Evolutionary conservation across 306 rosid species (phyloP), one percentile per base, ranked within the genome.

Genomic region (Prunus padus): DNA sequence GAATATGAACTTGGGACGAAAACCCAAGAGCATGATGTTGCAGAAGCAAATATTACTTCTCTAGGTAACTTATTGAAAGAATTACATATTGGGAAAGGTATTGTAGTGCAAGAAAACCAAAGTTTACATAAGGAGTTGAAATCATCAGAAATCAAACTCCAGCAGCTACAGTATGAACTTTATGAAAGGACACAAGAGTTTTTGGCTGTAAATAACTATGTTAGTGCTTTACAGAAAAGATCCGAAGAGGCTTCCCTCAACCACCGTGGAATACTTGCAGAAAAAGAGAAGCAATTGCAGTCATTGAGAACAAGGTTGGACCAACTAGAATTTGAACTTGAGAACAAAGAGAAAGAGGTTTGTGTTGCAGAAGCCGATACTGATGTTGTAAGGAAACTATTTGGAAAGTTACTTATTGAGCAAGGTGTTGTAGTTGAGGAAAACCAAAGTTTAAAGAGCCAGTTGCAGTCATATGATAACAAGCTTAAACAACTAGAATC

Each of bases 381-480:
- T 52, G 76, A 71, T 74, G 93, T 91, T 22, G 79, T 93, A 68
- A 87, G 91, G 69, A 93, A 89, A 79, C 98, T 91, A 78, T 86
- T 97, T 22, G 96, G 91, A 79, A 93, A 96, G 20, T 87, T 89
- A 72, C 91, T 93, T 59, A 90, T 88, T 3, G 98, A 91, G 84
- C 91, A 93, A 59, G 10, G 23, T 22, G 31, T 22, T 31, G 20
- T 62, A 1, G 12, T 28, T 33, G 44, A 62, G 42, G 18, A 62
- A 18, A 62, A 62, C 10, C 1, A 19, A 62, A 62, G 20, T 0
- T 62, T 62, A 7, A 12, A 15, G 44, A 26, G 67, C 7, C 9
- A 33, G 44, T 30, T 62, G 67, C 67, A 30, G 44, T 18, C 42
- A 8, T 62, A 28, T 11, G 3, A 11, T 9, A 3, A 7, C 19